Conservation (phyloP, 345 rosid species). For the Dovyalis caffra region DNA sequence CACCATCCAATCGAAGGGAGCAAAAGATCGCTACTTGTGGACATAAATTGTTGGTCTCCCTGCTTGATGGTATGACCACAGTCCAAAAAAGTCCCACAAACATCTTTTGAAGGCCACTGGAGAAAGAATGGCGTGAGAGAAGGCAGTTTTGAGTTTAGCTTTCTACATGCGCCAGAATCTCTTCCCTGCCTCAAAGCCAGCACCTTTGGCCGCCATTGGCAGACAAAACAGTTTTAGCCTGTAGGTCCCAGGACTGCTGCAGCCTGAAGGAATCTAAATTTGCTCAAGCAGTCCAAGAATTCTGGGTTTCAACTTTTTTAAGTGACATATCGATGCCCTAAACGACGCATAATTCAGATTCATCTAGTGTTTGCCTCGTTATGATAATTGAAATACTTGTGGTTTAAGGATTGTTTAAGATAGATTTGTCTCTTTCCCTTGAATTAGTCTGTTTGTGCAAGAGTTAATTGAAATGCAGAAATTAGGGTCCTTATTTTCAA, state of each 20-base stretch:
- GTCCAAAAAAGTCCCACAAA: not conserved
- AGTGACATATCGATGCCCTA: not conserved
- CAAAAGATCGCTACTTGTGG: not conserved
- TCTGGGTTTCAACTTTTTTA: not conserved
- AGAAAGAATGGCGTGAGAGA: not conserved
- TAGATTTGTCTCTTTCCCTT: not conserved
- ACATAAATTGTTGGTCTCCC: not conserved
- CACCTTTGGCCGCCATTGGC: not conserved
- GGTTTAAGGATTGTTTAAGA: not conserved
- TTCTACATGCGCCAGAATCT: not conserved
- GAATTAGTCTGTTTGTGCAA: not conserved
- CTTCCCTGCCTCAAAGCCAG: not conserved
- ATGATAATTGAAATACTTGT: not conserved
- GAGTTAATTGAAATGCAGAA: not conserved
- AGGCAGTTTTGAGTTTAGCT: not conserved
- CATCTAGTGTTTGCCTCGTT: not conserved
- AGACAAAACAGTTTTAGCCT: not conserved
- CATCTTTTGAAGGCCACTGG: not conserved
- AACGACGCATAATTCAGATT: not conserved
- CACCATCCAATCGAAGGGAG: no score
- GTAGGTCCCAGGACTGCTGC: not conserved
- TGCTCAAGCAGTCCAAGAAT: not conserved
- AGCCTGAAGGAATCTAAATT: not conserved
- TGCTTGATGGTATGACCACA: not conserved
- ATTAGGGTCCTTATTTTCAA: not conserved